phyloP scores from a whole-genome alignment of 108 stramenopile species.

The Skeletonema grethae region DNA sequence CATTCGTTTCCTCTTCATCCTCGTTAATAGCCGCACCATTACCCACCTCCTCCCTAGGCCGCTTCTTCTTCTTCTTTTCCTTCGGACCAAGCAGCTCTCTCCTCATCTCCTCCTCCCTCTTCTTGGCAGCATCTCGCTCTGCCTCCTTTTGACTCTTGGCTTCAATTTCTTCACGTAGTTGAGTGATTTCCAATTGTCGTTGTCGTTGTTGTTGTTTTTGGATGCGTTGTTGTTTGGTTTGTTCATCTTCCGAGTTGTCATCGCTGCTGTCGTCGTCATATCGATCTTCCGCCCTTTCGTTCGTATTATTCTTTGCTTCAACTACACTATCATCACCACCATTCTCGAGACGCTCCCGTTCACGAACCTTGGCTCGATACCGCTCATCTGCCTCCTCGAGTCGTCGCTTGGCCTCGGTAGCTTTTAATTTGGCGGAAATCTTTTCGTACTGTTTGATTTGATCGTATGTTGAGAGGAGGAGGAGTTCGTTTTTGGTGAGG shows the following conservation, averaged over 20 bases:
- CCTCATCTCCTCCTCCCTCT: constrained; percentile 35
- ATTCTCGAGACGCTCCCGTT: constrained; percentile 17
- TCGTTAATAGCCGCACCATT: constrained; percentile 13
- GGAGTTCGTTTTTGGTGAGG: constrained; percentile 64
- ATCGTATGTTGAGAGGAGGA: constrained; percentile 72
- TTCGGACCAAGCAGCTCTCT: constrained; percentile 50
- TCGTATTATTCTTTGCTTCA: not conserved
- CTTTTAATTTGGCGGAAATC: constrained; percentile 66
- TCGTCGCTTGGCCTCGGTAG: constrained; percentile 70
- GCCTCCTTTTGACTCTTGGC: constrained; percentile 18
- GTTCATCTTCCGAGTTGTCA: constrained; percentile 12
- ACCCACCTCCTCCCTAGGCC: constrained; percentile 18
- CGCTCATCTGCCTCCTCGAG: constrained; percentile 66
- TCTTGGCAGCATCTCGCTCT: not conserved
- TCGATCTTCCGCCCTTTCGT: not conserved
- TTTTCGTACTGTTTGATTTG: constrained; percentile 66
- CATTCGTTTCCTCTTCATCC: not conserved
- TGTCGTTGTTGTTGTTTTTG: constrained; percentile 45
- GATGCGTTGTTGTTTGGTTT: not conserved
- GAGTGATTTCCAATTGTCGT: constrained; percentile 55
- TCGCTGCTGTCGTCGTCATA: not conserved
- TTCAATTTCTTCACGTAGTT: constrained; percentile 54
- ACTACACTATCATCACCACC: not conserved
- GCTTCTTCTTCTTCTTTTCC: constrained; percentile 29
- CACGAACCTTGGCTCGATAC: constrained; percentile 52